A percentile compares a stretch with the other conserved stretches of the same genome.
phyloP scores from a whole-genome alignment of 2,329 filamentous ascomycete species.

The Phyllosticta paracitricarpa region DNA sequence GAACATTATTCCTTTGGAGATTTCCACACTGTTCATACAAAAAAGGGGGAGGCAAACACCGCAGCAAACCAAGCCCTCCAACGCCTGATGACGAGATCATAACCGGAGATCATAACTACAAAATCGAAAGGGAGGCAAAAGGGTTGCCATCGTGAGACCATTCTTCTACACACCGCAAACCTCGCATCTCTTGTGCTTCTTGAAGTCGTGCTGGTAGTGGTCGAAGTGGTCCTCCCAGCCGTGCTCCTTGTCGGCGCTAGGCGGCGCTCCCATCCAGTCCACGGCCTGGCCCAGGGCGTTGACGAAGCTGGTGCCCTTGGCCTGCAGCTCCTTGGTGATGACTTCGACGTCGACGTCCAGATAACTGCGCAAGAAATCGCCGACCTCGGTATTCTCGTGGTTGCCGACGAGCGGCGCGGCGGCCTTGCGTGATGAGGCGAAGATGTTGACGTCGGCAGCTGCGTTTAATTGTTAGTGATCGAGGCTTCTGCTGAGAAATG shows the following conservation, averaged over 20 bases:
- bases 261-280: constrained; percentile 34
- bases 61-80: too few relatives aligned
- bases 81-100: background rate
- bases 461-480: constrained; percentile 9
- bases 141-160: background rate
- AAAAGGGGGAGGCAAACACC: too few relatives aligned
- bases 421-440: constrained; percentile 60
- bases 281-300: constrained; percentile 21
- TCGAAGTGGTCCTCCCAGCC: constrained; percentile 36
- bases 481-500: background rate
- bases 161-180: constrained; percentile 9
- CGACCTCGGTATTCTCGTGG: constrained; percentile 90
- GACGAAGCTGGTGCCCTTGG: constrained; percentile 36
- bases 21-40: too few relatives aligned
- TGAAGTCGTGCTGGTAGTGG: constrained; percentile 15
- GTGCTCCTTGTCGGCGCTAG: constrained; percentile 18
- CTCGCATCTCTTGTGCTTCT: constrained; percentile 15
- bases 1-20: too few relatives aligned
- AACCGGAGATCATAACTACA: background rate
- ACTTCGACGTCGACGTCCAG: constrained; percentile 68
- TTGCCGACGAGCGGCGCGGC: constrained; percentile 65
- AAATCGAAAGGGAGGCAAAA: background rate
- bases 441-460: constrained; percentile 94
- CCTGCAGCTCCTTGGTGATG: constrained; percentile 65
- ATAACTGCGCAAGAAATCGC: constrained; percentile 69